phyloP scores from a whole-genome alignment of 768 basidiomycete genomes.

The Pisolithus albus region DNA sequence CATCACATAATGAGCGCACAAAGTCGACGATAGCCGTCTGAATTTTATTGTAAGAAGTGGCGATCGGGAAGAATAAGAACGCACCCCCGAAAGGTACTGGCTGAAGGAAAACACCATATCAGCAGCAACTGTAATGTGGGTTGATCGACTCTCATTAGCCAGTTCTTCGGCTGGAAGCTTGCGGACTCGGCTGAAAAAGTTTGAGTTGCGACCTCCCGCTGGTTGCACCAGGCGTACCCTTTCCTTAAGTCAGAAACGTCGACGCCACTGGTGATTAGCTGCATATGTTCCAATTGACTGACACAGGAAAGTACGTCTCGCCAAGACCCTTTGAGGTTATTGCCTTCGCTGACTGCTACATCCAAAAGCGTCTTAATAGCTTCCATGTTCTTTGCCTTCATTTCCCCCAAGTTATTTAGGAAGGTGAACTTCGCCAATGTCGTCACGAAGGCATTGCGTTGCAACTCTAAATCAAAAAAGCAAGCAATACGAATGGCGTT shows the following conservation, averaged over 20 bases:
- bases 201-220: slow-evolving; percentile 5
- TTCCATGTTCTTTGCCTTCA: slow-evolving; percentile 99
- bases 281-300: slow-evolving; percentile 98
- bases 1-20: slow-evolving; percentile 89
- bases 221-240: slow-evolving; percentile 48
- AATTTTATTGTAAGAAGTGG: slow-evolving; percentile 5
- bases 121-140: slow-evolving; percentile 96
- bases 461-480: slow-evolving; percentile 94
- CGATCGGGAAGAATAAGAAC: not conserved
- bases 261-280: slow-evolving; percentile 86
- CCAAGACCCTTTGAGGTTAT: slow-evolving; percentile 93
- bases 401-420: slow-evolving; percentile 94
- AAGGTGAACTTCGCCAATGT: slow-evolving; percentile 96
- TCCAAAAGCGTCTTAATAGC: slow-evolving; percentile 94
- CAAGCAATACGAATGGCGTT: slow-evolving; percentile 95
- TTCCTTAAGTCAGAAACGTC: slow-evolving; percentile 77
- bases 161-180: slow-evolving; percentile 86
- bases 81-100: slow-evolving; percentile 92
- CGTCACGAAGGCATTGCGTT: slow-evolving; percentile 97
- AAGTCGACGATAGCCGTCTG: slow-evolving; percentile 98
- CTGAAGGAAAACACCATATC: slow-evolving; percentile 99
- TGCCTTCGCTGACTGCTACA: slow-evolving; percentile 94
- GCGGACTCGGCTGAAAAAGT: slow-evolving; percentile 32
- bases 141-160: slow-evolving; percentile 93
- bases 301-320: slow-evolving; percentile 95